Evolutionary conservation across 2,329 filamentous ascomycete genomes (phyloP).

Genomic region (Fusarium longipes): DNA sequence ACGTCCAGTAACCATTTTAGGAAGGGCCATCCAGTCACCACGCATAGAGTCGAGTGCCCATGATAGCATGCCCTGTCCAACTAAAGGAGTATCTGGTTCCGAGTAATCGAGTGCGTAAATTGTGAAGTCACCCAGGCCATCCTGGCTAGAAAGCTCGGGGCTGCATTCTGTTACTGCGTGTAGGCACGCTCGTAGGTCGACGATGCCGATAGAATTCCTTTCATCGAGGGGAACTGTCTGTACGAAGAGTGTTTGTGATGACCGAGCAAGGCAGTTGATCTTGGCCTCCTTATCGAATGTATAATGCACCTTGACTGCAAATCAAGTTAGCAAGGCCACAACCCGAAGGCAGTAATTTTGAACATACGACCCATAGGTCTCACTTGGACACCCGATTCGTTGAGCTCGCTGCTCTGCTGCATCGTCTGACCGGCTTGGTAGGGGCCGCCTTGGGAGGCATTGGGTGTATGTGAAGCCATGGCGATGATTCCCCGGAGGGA

Average conservation of each 20-base stretch:
- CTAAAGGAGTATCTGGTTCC: constrained; percentile 90
- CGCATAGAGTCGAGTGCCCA: constrained; percentile 71
- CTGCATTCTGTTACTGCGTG: constrained; percentile 82
- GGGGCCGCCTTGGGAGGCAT: constrained; percentile 49
- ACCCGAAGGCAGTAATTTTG: constrained; percentile 19
- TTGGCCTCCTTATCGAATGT: constrained; percentile 92
- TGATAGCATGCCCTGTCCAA: constrained; percentile 95
- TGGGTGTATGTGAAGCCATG: constrained; percentile 56
- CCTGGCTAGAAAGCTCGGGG: constrained; percentile 80
- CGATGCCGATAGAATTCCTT: constrained; percentile 81
- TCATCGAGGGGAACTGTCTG: constrained; percentile 86
- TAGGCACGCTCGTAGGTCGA: constrained; percentile 88
- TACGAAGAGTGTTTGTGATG: constrained; percentile 81
- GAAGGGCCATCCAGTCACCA: constrained; percentile 60
- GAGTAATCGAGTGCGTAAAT: constrained; percentile 98
- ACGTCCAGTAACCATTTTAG: constrained; percentile 85
- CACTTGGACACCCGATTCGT: constrained; percentile 65
- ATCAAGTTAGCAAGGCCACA: constrained; percentile 35
- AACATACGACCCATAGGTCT: constrained; percentile 77
- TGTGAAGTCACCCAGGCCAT: constrained; percentile 88
- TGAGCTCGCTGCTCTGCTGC: constrained; percentile 48
- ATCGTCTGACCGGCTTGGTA: constrained; percentile 47
- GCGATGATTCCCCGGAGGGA: constrained; percentile 42
- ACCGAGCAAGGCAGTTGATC: constrained; percentile 88
- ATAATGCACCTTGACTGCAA: constrained; percentile 92